Conservation (phyloP, 495 filamentous ascomycete genomes). For the Schizothecium vesticola region DNA sequence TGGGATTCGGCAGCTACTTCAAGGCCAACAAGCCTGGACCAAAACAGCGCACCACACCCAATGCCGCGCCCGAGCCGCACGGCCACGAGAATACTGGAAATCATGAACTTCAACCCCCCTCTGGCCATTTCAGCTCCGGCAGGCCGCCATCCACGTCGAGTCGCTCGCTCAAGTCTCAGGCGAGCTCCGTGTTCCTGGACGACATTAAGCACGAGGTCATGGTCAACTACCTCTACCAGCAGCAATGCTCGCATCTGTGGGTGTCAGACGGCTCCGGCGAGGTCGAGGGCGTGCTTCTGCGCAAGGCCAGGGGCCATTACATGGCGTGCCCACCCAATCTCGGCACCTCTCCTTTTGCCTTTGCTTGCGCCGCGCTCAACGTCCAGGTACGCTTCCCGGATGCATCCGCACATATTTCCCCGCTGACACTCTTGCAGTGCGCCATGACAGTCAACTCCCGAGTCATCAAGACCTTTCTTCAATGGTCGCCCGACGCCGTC, state of each 20-base stretch:
- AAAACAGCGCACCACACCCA: conserved; percentile 40
- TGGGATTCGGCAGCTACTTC: conserved; percentile 61
- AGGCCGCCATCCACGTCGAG: conserved; percentile 47
- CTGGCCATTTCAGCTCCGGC: conserved; percentile 38
- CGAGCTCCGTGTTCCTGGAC: conserved; percentile 57
- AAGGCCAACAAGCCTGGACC: conserved; percentile 44
- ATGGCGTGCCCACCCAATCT: conserved; percentile 63
- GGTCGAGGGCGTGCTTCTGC: conserved; percentile 64
- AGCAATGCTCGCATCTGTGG: conserved; percentile 67
- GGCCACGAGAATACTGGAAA: not conserved
- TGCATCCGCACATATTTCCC: no score
- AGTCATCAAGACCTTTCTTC: conserved; percentile 68
- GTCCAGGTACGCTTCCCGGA: conserved; percentile 48
- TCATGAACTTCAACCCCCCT: conserved; percentile 43
- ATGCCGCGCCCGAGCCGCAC: conserved; percentile 20
- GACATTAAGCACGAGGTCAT: conserved; percentile 81
- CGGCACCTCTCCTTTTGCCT: conserved; percentile 50
- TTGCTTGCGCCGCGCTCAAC: conserved; percentile 61
- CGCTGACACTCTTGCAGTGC: conserved; percentile 38
- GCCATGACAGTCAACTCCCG: conserved; percentile 77
- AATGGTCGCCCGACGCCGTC: conserved; percentile 63
- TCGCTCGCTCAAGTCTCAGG: conserved; percentile 38
- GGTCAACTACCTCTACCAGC: conserved; percentile 76
- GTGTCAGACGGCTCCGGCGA: conserved; percentile 59
- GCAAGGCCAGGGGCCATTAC: conserved; percentile 61